Percentiles rank a stretch among this genome's conserved stretches.
Conservation (phyloP, 805 yeast genomes). For the Saccharomycopsis synnaedendra region DNA sequence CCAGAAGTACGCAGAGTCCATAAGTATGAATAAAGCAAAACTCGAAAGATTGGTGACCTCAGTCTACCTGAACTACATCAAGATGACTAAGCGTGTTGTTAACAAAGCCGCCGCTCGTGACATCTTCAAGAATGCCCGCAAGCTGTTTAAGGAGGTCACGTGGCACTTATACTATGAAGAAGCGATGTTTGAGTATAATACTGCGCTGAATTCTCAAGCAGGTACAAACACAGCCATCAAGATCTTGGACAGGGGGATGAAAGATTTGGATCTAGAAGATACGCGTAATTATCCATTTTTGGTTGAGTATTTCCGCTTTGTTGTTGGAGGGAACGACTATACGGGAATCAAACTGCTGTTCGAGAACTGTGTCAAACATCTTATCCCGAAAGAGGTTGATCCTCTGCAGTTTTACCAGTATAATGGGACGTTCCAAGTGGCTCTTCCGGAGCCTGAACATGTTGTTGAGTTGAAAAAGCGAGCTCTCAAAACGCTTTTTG, state of each 20-base stretch:
- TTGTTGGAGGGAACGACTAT: slow-evolving; percentile 61
- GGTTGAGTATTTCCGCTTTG: slow-evolving; percentile 57
- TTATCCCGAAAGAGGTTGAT: slow-evolving; percentile 21
- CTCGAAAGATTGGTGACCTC: slow-evolving; percentile 32
- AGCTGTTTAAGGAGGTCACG: slow-evolving; percentile 55
- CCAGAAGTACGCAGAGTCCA: slow-evolving; percentile 4
- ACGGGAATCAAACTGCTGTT: slow-evolving; percentile 69
- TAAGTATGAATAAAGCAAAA: slow-evolving; percentile 16
- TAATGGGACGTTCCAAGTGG: slow-evolving; percentile 17
- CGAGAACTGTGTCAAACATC: slow-evolving; percentile 58
- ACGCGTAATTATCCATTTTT: slow-evolving; percentile 50
- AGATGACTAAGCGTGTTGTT: slow-evolving; percentile 48
- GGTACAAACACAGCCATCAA: slow-evolving; percentile 60
- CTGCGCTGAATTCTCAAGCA: slow-evolving; percentile 29
- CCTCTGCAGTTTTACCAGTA: background rate
- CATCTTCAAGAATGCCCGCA: slow-evolving; percentile 65
- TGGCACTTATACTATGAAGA: slow-evolving; percentile 72
- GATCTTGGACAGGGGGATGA: slow-evolving; percentile 72
- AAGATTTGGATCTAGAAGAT: slow-evolving; percentile 25
- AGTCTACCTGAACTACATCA: slow-evolving; percentile 61
- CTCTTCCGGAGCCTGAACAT: background rate
- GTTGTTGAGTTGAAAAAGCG: slow-evolving; percentile 17
- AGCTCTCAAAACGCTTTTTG: slow-evolving; percentile 36
- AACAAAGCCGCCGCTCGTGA: slow-evolving; percentile 23
- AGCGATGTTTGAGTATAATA: slow-evolving; percentile 67